Percentiles rank a stretch among this genome's conserved stretches.
Evolutionary conservation across 2,329 filamentous ascomycete species (phyloP).

Genomic region (Microdochium trichocladiopsis): DNA sequence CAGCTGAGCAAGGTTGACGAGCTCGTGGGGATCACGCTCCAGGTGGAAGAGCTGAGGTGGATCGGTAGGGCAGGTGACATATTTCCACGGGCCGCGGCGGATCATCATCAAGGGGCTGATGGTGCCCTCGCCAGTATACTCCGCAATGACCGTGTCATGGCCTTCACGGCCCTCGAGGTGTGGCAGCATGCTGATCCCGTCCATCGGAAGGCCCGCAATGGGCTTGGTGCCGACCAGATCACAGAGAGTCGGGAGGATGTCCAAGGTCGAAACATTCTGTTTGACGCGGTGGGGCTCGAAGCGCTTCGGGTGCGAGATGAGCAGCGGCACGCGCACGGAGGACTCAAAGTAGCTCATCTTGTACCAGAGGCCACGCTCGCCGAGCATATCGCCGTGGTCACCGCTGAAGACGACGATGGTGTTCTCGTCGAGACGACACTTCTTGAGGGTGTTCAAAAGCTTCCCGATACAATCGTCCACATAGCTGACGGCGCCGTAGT

Average conservation of each 20-base stretch:
- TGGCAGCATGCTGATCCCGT: constrained; percentile 76
- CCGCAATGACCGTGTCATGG: constrained; percentile 84
- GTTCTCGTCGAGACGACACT: constrained; percentile 71
- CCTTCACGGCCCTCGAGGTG: constrained; percentile 61
- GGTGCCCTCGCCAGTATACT: constrained; percentile 93
- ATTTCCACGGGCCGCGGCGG: constrained; percentile 83
- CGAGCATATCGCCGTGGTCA: constrained; percentile 94
- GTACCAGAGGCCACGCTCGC: constrained; percentile 88
- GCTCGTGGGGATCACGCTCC: constrained; percentile 64
- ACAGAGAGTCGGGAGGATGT: constrained; percentile 82
- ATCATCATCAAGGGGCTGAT: constrained; percentile 92
- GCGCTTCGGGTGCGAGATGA: constrained; percentile 71
- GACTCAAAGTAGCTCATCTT: constrained; percentile 98
- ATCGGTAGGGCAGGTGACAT: constrained; percentile 77
- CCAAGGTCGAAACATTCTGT: constrained; percentile 84
- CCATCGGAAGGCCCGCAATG: constrained; percentile 68
- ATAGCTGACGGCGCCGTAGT: constrained; percentile 90
- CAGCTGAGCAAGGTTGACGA: constrained; percentile 61
- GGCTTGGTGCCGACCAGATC: constrained; percentile 71
- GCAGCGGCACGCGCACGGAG: constrained; percentile 80
- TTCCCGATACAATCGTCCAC: constrained; percentile 89
- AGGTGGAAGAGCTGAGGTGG: constrained; percentile 82
- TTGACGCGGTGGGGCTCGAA: constrained; percentile 71
- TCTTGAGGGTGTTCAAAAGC: constrained; percentile 68
- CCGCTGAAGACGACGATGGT: constrained; percentile 90